Conservation (phyloP, 129 eudicot species). For the Logfia minima region DNA sequence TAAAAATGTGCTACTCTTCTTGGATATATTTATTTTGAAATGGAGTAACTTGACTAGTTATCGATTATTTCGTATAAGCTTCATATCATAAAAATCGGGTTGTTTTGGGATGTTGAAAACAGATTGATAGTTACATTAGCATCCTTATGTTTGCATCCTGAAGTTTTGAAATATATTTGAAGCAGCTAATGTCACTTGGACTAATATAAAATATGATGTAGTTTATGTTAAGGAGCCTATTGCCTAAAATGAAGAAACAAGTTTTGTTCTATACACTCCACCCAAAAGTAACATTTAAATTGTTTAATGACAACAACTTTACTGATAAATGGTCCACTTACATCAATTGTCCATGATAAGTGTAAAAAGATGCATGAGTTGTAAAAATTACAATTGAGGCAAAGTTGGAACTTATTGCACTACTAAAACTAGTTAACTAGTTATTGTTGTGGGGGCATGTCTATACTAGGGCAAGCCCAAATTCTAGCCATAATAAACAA, state of each 20-base stretch:
- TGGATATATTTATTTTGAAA: not conserved
- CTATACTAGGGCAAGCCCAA: constrained; percentile 19
- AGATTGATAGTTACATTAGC: not conserved
- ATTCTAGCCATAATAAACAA: not conserved
- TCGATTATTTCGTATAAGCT: not conserved
- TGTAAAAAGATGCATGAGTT: not conserved
- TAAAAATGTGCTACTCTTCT: not conserved
- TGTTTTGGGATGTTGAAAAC: not conserved
- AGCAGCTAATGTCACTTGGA: not conserved
- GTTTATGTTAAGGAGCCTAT: not conserved
- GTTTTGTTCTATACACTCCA: not conserved
- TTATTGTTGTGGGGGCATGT: constrained; percentile 13
- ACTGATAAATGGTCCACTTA: not conserved
- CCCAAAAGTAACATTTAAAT: not conserved
- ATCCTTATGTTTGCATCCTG: not conserved
- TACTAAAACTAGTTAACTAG: not conserved
- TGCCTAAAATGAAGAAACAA: not conserved
- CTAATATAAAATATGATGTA: too few species aligned
- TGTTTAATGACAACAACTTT: not conserved
- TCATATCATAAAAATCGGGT: not conserved
- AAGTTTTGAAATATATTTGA: not conserved
- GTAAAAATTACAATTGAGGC: not conserved
- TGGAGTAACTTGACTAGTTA: not conserved
- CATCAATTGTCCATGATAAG: constrained; percentile 3
- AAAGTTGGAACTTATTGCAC: not conserved